Conservation (phyloP, 2,329 filamentous ascomycete genomes). For the Pyricularia pennisetigena region DNA sequence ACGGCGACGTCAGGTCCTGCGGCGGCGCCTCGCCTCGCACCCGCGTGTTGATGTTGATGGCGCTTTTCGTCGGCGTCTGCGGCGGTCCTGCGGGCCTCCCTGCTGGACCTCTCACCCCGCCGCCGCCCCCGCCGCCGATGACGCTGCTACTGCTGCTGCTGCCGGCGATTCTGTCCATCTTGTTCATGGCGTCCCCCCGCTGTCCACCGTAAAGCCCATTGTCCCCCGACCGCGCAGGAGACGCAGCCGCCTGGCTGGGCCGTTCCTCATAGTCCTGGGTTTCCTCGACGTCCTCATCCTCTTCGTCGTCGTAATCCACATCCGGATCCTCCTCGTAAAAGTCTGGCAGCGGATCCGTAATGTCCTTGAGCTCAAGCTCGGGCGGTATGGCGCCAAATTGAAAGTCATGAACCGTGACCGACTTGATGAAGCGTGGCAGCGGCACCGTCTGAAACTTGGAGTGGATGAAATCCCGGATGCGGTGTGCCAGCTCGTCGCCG, state of each 20-base stretch:
- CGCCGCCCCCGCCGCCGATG: too few species aligned
- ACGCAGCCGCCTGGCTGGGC: conserved; percentile 1
- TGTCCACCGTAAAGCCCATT: conserved; percentile 7
- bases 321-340: conserved; percentile 84
- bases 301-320: conserved; percentile 42
- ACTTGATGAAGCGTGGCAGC: conserved; percentile 91
- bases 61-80: not conserved
- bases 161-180: conserved; percentile 13
- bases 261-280: conserved; percentile 21
- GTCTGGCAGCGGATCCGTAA: conserved; percentile 88
- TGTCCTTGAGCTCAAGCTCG: conserved; percentile 86
- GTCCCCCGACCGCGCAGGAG: conserved; percentile 17
- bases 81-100: not conserved
- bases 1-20: conserved; percentile 42
- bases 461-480: conserved; percentile 88
- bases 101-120: not conserved
- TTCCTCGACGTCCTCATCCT: conserved; percentile 22
- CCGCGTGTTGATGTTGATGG: conserved; percentile 24
- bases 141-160: conserved; percentile 10
- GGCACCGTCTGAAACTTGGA: conserved; percentile 89
- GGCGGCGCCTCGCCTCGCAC: conserved; percentile 13
- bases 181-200: conserved; percentile 11
- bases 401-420: conserved; percentile 89
- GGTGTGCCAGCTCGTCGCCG: conserved; percentile 72
- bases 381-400: conserved; percentile 80